Percentiles rank a stretch among this genome's conserved stretches.
These are phyloP conservation scores for Pachyrhizus erosus DNA, from an alignment of 306 rosid species.

Conservation along the genomic window DNA sequence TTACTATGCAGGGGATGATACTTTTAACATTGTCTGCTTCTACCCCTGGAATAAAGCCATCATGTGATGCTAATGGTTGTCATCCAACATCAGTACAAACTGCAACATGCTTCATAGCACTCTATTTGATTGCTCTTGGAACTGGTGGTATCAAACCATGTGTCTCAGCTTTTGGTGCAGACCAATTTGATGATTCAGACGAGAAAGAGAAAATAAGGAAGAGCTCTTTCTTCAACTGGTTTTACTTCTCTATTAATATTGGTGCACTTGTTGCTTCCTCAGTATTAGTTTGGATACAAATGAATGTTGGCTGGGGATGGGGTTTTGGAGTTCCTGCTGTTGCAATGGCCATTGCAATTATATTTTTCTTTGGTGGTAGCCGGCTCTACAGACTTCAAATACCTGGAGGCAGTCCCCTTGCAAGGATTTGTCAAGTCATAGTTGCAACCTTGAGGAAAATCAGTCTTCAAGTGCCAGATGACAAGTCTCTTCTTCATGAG, in stretches of 20 bases:
- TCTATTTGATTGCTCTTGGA: conserved; percentile 85
- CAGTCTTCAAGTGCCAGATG: conserved; percentile 54
- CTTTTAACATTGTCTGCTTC: conserved; percentile 70
- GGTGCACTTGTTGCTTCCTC: conserved; percentile 85
- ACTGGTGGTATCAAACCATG: conserved; percentile 94
- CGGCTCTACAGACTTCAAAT: conserved; percentile 65
- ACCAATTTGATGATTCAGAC: conserved; percentile 78
- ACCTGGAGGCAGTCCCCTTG: conserved; percentile 87
- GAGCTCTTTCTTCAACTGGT: conserved; percentile 88
- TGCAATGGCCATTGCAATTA: conserved; percentile 73
- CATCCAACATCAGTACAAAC: conserved; percentile 60
- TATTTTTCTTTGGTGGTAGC: conserved; percentile 69
- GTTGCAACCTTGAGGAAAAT: conserved; percentile 67
- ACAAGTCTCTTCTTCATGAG: conserved; percentile 78
- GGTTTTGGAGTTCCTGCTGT: conserved; percentile 91
- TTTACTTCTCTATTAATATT: conserved; percentile 79
- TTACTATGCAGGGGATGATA: conserved; percentile 59
- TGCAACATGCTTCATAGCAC: conserved; percentile 57
- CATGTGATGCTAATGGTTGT: conserved; percentile 59
- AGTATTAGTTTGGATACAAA: conserved; percentile 80
- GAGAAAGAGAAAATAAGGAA: conserved; percentile 65
- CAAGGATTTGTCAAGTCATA: conserved; percentile 78
- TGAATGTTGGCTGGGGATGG: conserved; percentile 92
- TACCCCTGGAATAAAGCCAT: conserved; percentile 65
- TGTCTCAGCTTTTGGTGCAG: conserved; percentile 88